These are phyloP conservation scores for Trichoderma guizhouense DNA, from an alignment of 2,329 filamentous ascomycete genomes.

Conservation along the genomic window DNA sequence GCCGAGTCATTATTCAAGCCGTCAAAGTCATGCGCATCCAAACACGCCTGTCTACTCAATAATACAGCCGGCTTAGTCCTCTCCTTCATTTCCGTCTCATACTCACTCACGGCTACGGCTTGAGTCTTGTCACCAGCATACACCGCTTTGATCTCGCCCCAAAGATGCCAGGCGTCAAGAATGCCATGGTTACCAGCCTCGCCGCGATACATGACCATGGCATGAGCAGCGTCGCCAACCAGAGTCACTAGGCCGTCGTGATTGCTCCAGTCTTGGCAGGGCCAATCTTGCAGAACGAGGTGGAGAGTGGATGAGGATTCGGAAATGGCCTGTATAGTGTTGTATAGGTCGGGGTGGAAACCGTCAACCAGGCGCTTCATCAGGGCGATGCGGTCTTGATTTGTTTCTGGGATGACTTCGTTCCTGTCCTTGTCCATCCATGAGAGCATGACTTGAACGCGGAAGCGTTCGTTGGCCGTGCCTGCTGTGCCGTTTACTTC, in stretches of 20 bases:
- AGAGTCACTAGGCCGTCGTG: constrained; percentile 44
- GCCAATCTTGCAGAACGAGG: constrained; percentile 37
- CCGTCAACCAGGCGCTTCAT: constrained; percentile 38
- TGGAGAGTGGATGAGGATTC: constrained; percentile 37
- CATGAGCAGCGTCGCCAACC: constrained; percentile 53
- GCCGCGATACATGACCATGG: constrained; percentile 55
- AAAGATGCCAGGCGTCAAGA: constrained; percentile 35
- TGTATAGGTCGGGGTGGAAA: constrained; percentile 39
- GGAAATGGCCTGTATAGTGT: constrained; percentile 42
- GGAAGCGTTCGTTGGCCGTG: constrained; percentile 34
- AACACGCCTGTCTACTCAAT: constrained; percentile 32
- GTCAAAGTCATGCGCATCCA: constrained; percentile 32
- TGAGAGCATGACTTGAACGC: constrained; percentile 45
- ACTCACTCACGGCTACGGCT: constrained; percentile 25
- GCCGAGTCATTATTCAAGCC: constrained; percentile 33
- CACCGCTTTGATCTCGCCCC: constrained; percentile 23
- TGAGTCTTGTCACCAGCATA: constrained; percentile 18
- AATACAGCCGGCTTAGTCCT: constrained; percentile 29
- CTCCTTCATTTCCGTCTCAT: constrained; percentile 33
- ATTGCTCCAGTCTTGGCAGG: constrained; percentile 40
- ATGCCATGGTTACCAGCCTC: constrained; percentile 41
- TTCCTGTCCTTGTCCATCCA: constrained; percentile 39
- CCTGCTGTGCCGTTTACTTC: constrained; percentile 35
- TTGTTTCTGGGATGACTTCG: constrained; percentile 32
- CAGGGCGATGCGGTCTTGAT: constrained; percentile 33